phyloP scores from a whole-genome alignment of 2,329 filamentous ascomycete species.

The Arthrobotrys musiformis region DNA sequence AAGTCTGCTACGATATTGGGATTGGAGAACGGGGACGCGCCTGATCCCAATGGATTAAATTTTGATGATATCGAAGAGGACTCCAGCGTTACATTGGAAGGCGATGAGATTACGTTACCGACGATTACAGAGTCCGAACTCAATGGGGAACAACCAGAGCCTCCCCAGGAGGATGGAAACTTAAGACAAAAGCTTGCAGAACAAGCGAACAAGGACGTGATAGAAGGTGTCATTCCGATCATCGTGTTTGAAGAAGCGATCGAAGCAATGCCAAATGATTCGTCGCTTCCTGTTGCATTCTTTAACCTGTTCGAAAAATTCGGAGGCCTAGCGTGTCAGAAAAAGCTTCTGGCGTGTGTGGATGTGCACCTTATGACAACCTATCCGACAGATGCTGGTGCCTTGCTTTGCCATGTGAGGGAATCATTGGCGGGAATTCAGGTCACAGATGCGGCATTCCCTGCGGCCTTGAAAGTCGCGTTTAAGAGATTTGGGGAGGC shows the following conservation, averaged over 20 bases:
- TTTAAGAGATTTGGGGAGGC: constrained; percentile 52
- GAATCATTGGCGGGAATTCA: constrained; percentile 75
- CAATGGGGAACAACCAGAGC: constrained; percentile 65
- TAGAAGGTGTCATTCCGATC: constrained; percentile 91
- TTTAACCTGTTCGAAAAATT: constrained; percentile 83
- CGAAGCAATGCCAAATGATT: constrained; percentile 77
- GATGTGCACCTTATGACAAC: constrained; percentile 72
- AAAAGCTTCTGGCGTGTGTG: constrained; percentile 78
- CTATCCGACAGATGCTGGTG: constrained; percentile 72
- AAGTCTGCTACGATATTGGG: constrained; percentile 31
- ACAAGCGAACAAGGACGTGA: constrained; percentile 77
- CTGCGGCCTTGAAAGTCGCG: constrained; percentile 39
- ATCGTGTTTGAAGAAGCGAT: constrained; percentile 89
- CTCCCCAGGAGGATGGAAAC: constrained; percentile 59
- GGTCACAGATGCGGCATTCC: constrained; percentile 75
- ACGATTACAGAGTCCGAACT: constrained; percentile 73
- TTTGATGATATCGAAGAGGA: constrained; percentile 63
- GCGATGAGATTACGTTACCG: constrained; percentile 66
- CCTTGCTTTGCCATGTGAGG: constrained; percentile 76
- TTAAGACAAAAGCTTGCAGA: constrained; percentile 71
- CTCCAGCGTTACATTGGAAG: constrained; percentile 62
- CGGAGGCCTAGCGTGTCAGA: constrained; percentile 72
- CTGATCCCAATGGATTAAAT: constrained; percentile 70
- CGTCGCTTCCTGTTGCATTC: constrained; percentile 76
- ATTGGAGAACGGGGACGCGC: constrained; percentile 70